Base-by-base conservation (phyloP, 352 stramenopile genomes). In the Nothophytophthora sp. region DNA sequence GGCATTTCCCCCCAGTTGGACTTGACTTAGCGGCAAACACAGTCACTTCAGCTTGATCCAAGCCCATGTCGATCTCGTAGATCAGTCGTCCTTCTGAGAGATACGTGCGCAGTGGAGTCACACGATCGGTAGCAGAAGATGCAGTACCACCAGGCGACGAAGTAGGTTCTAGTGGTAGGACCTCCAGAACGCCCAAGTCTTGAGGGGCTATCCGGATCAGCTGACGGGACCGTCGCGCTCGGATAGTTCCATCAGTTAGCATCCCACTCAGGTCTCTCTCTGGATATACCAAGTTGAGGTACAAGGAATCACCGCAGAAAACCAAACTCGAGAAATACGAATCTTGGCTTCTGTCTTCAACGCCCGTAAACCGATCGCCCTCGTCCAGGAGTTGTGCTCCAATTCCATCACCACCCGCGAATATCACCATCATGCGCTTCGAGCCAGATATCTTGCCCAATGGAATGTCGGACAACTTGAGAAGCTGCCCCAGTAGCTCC, bases 281-380 rank as follows among this genome's bases (percentile, higher is more conserved):
- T 10, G 51, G 60, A 60, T 71, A 68, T 28, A 80, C 34, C 9
- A 86, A 32, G 25, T 63, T 82, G 16, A 89, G 37, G 34, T 75
- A 86, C 16, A 89, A 36, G 1, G 51, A 70, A 33, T 65, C 71
- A 24, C 44, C 61, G 19, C 66, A 84, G 27, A 66, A 60, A 4
- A 81, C 46, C 22, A 89, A 42, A 30, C 70, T 86, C n/a, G 78
- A 86, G 16, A 62, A 38, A 29, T 74, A 86, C 1, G 71, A 43
- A 18, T 70, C 53, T 5, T 32, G 20, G 3, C 9, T 18, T 30
- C 44, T 63, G 18, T 70, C 46, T 54, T 86, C 78, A 15, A 60
- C 24, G 22, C 51, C 53, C 3, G 51, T 60, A 63, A 70, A 64
- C 45, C 24, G 73, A 53, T 63, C 60, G 49, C 66, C 55, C 51